Evolutionary conservation across 352 stramenopile genomes (phyloP), one percentile per base, ranked within the genome.

Genomic region (Synura sp.): DNA sequence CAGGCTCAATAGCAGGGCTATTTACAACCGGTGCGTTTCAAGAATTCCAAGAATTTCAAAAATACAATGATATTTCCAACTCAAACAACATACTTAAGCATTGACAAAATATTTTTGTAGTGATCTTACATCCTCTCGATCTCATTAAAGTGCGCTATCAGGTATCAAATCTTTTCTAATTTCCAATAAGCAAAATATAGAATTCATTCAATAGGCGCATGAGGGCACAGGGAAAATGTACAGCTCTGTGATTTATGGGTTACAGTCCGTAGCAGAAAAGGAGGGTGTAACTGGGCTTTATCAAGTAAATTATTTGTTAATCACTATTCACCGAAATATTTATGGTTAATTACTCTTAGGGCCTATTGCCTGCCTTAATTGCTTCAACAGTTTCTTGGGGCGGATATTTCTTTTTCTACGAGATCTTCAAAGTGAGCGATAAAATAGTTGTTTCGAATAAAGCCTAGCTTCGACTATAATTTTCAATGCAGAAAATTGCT

Each of bases 341-440:
- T 31, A 49, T 82, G 29, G n/a, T 17, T 86, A 80, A 41, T 79
- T 57, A n/a, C 53, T 84, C 7, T 77, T 79, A 14, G 78, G 96
- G 96, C 60, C 90, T 98, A 84, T 91, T 87, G 25, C 94, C 95
- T 14, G 94, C 94, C n/a, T 81, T 98, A 25, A 91, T 98, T 35
- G 96, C 93, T 25, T 96, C 92, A 32, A 91, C 93, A 17, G 83
- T 97, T 25, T 96, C 91, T 19, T 99, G 96, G 96, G 96, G 96
- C 14, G 87, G 97, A 42, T 99, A 98, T 83, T 99, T 99, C 87
- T 94, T 95, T 78, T 88, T 98, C 63, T 99, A 99, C 83, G 94
- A 99, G 86, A 90, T 90, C n/a, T n/a, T n/a, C n/a, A n/a, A n/a
- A n/a, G n/a, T n/a, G n/a, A n/a, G n/a, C n/a, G n/a, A n/a, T n/a